Evolutionary conservation across 2,329 filamentous ascomycete species (phyloP), one percentile per base, ranked within the genome.

Genomic region (Ceratocystis albifundus): DNA sequence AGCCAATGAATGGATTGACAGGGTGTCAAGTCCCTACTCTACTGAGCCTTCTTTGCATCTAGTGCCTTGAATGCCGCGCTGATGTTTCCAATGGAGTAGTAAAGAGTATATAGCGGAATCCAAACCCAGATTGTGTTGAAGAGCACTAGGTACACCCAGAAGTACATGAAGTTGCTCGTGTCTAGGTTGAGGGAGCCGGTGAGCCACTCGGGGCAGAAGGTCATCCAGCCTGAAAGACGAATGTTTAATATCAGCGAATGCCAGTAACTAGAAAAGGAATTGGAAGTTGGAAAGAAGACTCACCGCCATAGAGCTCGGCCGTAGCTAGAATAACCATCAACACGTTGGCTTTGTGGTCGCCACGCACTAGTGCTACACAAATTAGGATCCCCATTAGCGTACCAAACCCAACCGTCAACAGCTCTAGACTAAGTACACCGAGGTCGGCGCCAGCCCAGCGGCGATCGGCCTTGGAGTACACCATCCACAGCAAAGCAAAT

Each of bases 71-170:
- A 81, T 0, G 84, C 83, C 65, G 79, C 75, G 7, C 77, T 77
- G 64, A 87, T 84, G 69, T 87, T 82, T 22, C 72, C 70, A 50
- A 79, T 78, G 1, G 80, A 78, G 66, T 84, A 78, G 70, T 78
- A 85, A 66, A 86, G 76, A 22, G 80, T 77, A 73, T 84, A 88
- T 1, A 82, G 66, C 0, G 85, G 85, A 69, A 87, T 79, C 69
- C 82, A 80, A 3, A 88, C 84, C 85, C 85, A 88, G 3, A 87
- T 75, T 70, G 79, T 80, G 74, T 88, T 88, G 77, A 88, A 88
- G 74, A 88, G 87, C 70, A 86, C 77, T 17, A 88, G 76, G 70
- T 87, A 88, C 15, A 87, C 77, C 84, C 84, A 88, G 69, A 81
- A 76, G 71, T 85, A 86, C 83, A 88, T 85, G 70, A 83, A 86